Conservation (phyloP, 495 filamentous ascomycete species). For the Beverwykella pulmonaria region DNA sequence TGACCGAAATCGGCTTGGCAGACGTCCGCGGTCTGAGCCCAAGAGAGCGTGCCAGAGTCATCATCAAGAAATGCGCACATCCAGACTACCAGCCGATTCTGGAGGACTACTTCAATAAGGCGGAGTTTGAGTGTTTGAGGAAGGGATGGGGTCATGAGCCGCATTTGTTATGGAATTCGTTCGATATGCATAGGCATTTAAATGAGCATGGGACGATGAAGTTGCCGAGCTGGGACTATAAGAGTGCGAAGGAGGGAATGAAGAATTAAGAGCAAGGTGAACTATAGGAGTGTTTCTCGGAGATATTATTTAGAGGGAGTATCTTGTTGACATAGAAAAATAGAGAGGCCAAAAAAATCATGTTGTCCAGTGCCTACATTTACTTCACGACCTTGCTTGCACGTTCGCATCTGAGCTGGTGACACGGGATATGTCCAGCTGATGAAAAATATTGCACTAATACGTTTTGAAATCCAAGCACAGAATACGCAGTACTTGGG, state of each 20-base stretch:
- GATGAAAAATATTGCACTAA: too few relatives aligned
- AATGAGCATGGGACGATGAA: slow-evolving; percentile 83
- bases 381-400: too few relatives aligned
- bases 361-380: too few relatives aligned
- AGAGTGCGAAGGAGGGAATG: slow-evolving; percentile 17
- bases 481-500: too few relatives aligned
- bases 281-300: neutral
- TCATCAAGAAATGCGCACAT: slow-evolving; percentile 88
- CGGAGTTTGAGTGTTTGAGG: slow-evolving; percentile 81
- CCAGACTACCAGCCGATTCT: slow-evolving; percentile 83
- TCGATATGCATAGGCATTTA: slow-evolving; percentile 88
- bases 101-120: slow-evolving; percentile 80
- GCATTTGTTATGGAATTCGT: slow-evolving; percentile 78
- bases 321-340: too few relatives aligned
- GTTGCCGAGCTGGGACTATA: slow-evolving; percentile 58
- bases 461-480: too few relatives aligned
- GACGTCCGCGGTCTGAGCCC: slow-evolving; percentile 83
- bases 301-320: too few relatives aligned
- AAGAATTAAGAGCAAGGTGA: neutral
- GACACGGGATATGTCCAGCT: too few relatives aligned
- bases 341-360: too few relatives aligned
- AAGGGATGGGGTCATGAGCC: slow-evolving; percentile 93
- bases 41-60: slow-evolving; percentile 78
- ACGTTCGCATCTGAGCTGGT: too few relatives aligned
- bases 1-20: slow-evolving; percentile 85